Evolutionary conservation across 352 stramenopile genomes (phyloP).

Genomic region (Stephanocyclus meneghinianus): DNA sequence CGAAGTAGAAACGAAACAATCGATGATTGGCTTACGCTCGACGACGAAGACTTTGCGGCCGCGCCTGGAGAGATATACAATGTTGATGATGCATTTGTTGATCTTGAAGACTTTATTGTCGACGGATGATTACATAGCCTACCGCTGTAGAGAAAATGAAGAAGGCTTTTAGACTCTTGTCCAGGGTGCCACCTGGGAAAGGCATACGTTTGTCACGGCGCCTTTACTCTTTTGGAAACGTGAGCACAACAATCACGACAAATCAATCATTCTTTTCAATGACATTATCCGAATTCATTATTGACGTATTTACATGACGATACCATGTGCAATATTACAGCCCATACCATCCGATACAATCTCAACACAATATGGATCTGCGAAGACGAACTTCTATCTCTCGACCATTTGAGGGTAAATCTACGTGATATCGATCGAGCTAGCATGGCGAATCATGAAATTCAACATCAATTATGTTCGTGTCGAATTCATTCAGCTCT

Average conservation of each 20-base stretch:
- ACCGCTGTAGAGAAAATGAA: too few relatives aligned
- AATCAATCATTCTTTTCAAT: too few relatives aligned
- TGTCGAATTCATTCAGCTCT: constrained; percentile 17
- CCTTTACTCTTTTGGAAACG: too few relatives aligned
- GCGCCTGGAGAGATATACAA: constrained; percentile 45
- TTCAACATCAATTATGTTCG: constrained; percentile 11
- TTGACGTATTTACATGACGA: neutral
- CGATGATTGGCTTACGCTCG: constrained; percentile 50
- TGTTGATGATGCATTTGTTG: constrained; percentile 48
- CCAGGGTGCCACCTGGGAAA: too few relatives aligned
- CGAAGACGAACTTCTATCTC: neutral
- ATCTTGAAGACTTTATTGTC: constrained; percentile 60
- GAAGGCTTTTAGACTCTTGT: too few relatives aligned
- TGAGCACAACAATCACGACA: too few relatives aligned
- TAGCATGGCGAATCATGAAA: constrained; percentile 28
- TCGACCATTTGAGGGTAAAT: constrained; percentile 8
- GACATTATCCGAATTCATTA: neutral
- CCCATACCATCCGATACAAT: constrained; percentile 4
- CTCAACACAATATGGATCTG: constrained; percentile 5
- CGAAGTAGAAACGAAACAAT: constrained; percentile 54
- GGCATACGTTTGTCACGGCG: too few relatives aligned
- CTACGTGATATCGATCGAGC: constrained; percentile 15
- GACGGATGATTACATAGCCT: constrained; percentile 26
- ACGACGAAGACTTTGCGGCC: constrained; percentile 49
- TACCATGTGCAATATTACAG: constrained; percentile 15